phyloP scores from a whole-genome alignment of 2,329 filamentous ascomycete species.

The Epichloe gansuensis region DNA sequence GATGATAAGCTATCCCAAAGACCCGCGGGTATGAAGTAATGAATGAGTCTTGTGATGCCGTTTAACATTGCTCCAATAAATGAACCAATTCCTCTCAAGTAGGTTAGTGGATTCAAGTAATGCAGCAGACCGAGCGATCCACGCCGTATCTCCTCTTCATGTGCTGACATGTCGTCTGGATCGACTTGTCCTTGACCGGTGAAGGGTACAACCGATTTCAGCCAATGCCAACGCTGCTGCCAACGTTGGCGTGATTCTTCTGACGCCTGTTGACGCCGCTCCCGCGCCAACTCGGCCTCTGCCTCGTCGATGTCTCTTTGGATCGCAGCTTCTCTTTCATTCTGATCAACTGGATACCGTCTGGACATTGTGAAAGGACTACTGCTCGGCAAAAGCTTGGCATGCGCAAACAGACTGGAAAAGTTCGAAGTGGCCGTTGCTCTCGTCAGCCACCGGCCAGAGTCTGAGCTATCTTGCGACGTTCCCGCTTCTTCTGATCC shows the following conservation, averaged over 20 bases:
- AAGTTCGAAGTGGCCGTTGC: conserved; percentile 5
- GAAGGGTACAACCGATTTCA: conserved; percentile 9
- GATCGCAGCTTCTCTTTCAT: conserved; percentile 13
- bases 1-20: conserved; percentile 7
- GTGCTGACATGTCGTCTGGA: not conserved
- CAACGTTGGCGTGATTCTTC: conserved; percentile 5
- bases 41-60: conserved; percentile 8
- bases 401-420: conserved; percentile 4
- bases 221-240: conserved; percentile 12
- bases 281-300: conserved; percentile 5
- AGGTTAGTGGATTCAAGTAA: conserved; percentile 20
- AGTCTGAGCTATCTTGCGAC: conserved; percentile 4
- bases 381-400: conserved; percentile 6
- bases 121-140: conserved; percentile 12
- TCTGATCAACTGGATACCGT: conserved; percentile 7
- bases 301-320: conserved; percentile 11
- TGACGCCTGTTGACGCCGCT: conserved; percentile 3
- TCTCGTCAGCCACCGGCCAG: conserved; percentile 7
- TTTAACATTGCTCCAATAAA: conserved; percentile 12
- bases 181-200: not conserved
- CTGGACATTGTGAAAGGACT: conserved; percentile 5
- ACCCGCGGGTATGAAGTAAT: conserved; percentile 4
- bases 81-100: conserved; percentile 15
- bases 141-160: not conserved
- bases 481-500: not conserved